phyloP scores from a whole-genome alignment of 2,329 filamentous ascomycete genomes.

The Drechslera avenae region DNA sequence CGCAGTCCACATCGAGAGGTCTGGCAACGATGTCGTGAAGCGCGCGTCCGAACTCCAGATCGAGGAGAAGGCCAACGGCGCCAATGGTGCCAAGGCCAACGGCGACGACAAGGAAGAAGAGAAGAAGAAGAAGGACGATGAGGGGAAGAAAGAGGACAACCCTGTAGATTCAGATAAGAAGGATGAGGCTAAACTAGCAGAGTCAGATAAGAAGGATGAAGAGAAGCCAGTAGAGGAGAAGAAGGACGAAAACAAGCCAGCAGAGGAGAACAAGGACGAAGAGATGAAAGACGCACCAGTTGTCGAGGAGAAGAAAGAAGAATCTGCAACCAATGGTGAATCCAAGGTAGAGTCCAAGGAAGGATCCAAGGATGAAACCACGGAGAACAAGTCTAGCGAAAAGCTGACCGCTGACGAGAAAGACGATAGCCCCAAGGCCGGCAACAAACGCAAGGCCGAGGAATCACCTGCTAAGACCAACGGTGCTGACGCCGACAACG shows the following conservation, averaged over 20 bases:
- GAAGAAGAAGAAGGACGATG: conserved; percentile 29
- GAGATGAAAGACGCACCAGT: conserved; percentile 7
- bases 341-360: conserved; percentile 28
- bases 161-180: conserved; percentile 34
- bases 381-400: conserved; percentile 6
- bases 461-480: conserved; percentile 32
- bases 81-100: conserved; percentile 41
- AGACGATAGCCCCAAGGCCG: conserved; percentile 33
- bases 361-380: conserved; percentile 35
- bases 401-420: conserved; percentile 3
- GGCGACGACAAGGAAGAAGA: conserved; percentile 45
- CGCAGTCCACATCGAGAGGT: conserved; percentile 63
- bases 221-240: conserved; percentile 31
- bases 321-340: conserved; percentile 16
- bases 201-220: conserved; percentile 40
- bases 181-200: conserved; percentile 37
- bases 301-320: conserved; percentile 21
- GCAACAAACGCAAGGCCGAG: conserved; percentile 43
- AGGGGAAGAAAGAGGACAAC: conserved; percentile 47
- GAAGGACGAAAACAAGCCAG: conserved; percentile 28
- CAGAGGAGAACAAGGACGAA: conserved; percentile 30
- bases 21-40: conserved; percentile 70
- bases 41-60: conserved; percentile 64
- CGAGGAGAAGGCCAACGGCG: conserved; percentile 52
- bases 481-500: conserved; percentile 11